Percentiles rank a stretch among this genome's conserved stretches.
phyloP scores from a whole-genome alignment of 768 basidiomycete species.

The Lactarius akahatsu region DNA sequence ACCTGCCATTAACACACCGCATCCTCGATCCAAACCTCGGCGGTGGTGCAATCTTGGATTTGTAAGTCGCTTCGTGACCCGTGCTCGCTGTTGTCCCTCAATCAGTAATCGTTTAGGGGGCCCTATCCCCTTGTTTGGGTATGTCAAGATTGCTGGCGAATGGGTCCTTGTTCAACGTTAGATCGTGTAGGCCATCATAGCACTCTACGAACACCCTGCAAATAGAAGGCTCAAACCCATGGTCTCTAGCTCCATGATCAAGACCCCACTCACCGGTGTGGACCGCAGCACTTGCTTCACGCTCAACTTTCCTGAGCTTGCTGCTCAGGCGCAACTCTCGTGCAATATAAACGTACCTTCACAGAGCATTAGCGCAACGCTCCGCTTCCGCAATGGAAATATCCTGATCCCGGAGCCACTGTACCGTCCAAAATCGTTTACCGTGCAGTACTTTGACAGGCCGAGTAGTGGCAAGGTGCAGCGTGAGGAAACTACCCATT shows the following conservation, averaged over 20 bases:
- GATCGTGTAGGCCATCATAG: conserved; percentile 62
- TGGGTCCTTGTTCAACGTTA: conserved; percentile 1
- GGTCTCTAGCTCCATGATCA: conserved; percentile 70
- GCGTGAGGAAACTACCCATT: conserved; percentile 57
- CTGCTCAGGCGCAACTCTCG: conserved; percentile 70
- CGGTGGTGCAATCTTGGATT: conserved; percentile 80
- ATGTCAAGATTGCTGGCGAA: conserved; percentile 28
- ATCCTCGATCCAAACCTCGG: conserved; percentile 78
- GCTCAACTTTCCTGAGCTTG: conserved; percentile 64
- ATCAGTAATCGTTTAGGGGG: conserved; percentile 46
- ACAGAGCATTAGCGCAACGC: conserved; percentile 52
- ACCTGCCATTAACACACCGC: conserved; percentile 65
- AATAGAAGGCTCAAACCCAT: conserved; percentile 62
- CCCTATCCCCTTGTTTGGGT: conserved; percentile 85
- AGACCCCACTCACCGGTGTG: conserved; percentile 74
- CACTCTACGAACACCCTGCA: conserved; percentile 75
- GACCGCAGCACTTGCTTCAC: conserved; percentile 76
- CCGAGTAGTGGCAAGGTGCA: conserved; percentile 44
- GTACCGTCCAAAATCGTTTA: conserved; percentile 64
- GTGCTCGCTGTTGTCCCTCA: background rate
- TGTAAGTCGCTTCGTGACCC: conserved; percentile 47
- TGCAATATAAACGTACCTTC: conserved; percentile 61
- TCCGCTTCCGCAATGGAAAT: conserved; percentile 73
- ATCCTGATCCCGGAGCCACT: conserved; percentile 66
- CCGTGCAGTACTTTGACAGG: conserved; percentile 57